Evolutionary conservation across 2,329 filamentous ascomycete genomes (phyloP).

Genomic region (Magnaporthiopsis rhizophila): DNA sequence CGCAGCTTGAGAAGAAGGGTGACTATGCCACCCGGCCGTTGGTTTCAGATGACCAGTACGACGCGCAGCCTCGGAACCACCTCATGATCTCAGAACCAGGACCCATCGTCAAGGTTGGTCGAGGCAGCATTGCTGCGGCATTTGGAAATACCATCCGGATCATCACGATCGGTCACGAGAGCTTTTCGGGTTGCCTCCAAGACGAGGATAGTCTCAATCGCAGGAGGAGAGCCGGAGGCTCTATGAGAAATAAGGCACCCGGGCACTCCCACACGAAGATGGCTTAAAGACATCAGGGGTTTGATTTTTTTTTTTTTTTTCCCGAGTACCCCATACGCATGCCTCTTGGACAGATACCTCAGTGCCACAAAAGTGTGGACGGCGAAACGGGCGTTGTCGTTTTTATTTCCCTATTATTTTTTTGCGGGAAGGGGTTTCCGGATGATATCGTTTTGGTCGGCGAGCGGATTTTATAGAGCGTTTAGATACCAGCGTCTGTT

Average conservation of each 20-base stretch:
- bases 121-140: conserved; percentile 57
- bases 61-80: conserved; percentile 25
- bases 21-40: conserved; percentile 39
- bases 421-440: background rate
- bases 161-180: conserved; percentile 57
- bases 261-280: background rate
- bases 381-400: background rate
- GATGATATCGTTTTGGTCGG: background rate
- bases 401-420: background rate
- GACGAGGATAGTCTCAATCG: conserved; percentile 28
- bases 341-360: background rate
- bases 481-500: background rate
- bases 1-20: conserved; percentile 34
- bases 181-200: conserved; percentile 41
- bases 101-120: conserved; percentile 55
- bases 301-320: background rate
- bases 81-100: conserved; percentile 60
- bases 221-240: conserved; percentile 20
- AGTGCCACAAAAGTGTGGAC: background rate
- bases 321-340: background rate
- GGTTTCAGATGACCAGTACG: conserved; percentile 18
- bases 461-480: background rate
- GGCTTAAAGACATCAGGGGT: background rate
- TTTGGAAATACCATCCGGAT: conserved; percentile 69
- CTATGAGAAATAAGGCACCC: background rate